Percentiles rank a stretch among this genome's conserved stretches.
Conservation (phyloP, 139 green algal genomes). For the Pycnococcus provasolii region DNA sequence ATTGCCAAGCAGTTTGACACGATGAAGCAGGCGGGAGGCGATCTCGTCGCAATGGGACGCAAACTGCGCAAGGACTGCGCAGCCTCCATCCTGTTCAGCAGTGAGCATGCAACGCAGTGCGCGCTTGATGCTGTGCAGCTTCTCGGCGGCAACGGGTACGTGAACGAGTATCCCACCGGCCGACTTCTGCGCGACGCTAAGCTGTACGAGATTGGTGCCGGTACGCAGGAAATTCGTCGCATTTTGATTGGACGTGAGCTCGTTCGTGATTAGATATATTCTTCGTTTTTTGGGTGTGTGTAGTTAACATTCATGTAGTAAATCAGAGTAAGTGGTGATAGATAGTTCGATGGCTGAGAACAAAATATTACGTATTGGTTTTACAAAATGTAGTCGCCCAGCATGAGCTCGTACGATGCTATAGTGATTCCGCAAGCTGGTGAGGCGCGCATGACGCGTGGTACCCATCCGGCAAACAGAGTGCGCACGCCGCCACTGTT, state of each 20-base stretch:
- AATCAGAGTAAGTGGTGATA: too few species aligned
- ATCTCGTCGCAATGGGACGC: too few species aligned
- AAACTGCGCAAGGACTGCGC: slow-evolving; percentile 59
- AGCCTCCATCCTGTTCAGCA: slow-evolving; percentile 70
- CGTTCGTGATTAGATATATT: slow-evolving; percentile 15
- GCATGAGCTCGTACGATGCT: slow-evolving; percentile 8
- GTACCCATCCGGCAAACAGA: slow-evolving; percentile 3
- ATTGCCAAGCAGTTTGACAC: too few species aligned
- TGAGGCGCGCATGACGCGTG: background rate
- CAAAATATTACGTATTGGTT: background rate
- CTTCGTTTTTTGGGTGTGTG: too few species aligned
- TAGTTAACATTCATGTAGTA: too few species aligned
- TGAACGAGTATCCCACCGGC: slow-evolving; percentile 81
- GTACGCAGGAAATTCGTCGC: slow-evolving; percentile 70
- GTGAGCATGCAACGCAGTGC: slow-evolving; percentile 64
- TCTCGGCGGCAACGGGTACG: slow-evolving; percentile 88
- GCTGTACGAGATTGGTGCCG: slow-evolving; percentile 91
- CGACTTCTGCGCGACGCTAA: slow-evolving; percentile 83
- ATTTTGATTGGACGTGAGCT: slow-evolving; percentile 81
- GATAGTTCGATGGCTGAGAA: background rate
- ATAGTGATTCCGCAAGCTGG: slow-evolving; percentile 8
- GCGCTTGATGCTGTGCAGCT: slow-evolving; percentile 70
- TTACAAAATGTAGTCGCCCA: slow-evolving; percentile 3
- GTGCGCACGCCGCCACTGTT: background rate
- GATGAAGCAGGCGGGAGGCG: too few species aligned